phyloP scores from a whole-genome alignment of 805 yeast species.

The Pichia sporocuriosa region DNA sequence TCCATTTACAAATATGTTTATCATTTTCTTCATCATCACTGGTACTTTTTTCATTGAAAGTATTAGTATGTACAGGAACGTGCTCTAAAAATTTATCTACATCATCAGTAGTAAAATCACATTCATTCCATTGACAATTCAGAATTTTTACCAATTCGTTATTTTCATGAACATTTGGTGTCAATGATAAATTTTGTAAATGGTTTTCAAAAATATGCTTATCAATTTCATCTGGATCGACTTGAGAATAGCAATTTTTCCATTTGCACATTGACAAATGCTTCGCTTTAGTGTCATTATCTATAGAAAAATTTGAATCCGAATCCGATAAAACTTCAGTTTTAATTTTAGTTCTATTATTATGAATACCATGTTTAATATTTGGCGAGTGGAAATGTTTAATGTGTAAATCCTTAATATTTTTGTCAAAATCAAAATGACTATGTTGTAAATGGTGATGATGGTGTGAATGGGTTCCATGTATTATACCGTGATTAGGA shows the following conservation, averaged over 20 bases:
- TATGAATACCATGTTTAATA: not conserved
- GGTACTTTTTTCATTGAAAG: not conserved
- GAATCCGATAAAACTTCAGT: slow-evolving; percentile 12
- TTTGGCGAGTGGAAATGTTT: slow-evolving; percentile 21
- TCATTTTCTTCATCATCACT: slow-evolving; percentile 10
- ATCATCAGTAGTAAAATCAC: slow-evolving; percentile 51
- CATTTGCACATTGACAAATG: slow-evolving; percentile 50
- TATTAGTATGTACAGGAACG: slow-evolving; percentile 33
- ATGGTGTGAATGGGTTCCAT: no score
- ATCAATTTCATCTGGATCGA: slow-evolving; percentile 35
- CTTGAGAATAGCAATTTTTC: slow-evolving; percentile 49
- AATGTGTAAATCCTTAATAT: no score
- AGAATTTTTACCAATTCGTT: slow-evolving; percentile 13
- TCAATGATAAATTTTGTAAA: slow-evolving; percentile 23
- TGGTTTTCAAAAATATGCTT: slow-evolving; percentile 49
- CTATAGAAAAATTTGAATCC: slow-evolving; percentile 10
- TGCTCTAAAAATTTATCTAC: slow-evolving; percentile 53
- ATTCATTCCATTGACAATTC: slow-evolving; percentile 72
- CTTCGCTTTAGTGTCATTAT: no score
- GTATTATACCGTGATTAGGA: no score
- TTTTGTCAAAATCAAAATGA: slow-evolving; percentile 33
- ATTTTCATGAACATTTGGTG: not conserved
- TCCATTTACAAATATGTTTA: slow-evolving; percentile 36
- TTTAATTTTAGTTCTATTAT: not conserved
- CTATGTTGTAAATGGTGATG: slow-evolving; percentile 23